Evolutionary conservation across 1,284 basidiomycete genomes (phyloP).

Genomic region (Meira nashicola): DNA sequence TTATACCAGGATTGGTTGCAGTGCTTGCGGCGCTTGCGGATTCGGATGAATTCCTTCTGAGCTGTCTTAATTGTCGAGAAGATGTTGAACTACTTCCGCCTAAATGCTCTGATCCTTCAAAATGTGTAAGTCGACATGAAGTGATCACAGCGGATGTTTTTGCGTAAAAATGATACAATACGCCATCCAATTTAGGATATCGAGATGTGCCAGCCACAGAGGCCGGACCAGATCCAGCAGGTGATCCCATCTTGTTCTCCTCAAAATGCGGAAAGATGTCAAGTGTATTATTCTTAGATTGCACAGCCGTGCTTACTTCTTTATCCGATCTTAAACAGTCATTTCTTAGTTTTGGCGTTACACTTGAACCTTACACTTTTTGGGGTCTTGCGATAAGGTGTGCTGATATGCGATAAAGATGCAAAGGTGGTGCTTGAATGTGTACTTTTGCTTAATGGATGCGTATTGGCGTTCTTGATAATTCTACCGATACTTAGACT

Average conservation of each 20-base stretch:
- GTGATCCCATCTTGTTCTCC: not conserved
- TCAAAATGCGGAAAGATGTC: too few species aligned
- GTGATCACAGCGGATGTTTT: slow-evolving; percentile 51
- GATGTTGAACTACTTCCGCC: not conserved
- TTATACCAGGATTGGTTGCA: not conserved
- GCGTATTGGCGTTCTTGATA: too few species aligned
- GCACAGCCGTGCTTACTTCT: too few species aligned
- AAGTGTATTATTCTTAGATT: too few species aligned
- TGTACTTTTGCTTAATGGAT: too few species aligned
- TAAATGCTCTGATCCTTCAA: slow-evolving; percentile 6
- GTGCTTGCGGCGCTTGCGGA: not conserved
- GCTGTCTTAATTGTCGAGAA: slow-evolving; percentile 10
- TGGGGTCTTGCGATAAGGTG: too few species aligned
- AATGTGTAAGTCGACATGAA: slow-evolving; percentile 42
- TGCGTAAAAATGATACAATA: slow-evolving; percentile 51
- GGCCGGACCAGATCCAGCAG: not conserved
- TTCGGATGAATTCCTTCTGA: slow-evolving; percentile 1
- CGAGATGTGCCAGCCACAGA: not conserved
- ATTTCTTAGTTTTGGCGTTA: too few species aligned
- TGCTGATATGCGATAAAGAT: too few species aligned
- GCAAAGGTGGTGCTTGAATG: too few species aligned
- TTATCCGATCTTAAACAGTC: too few species aligned
- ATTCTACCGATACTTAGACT: too few species aligned
- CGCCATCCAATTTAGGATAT: slow-evolving; percentile 27
- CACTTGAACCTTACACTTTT: too few species aligned